Conservation (phyloP, 305 asterid genomes). For the Petunia hybrid region DNA sequence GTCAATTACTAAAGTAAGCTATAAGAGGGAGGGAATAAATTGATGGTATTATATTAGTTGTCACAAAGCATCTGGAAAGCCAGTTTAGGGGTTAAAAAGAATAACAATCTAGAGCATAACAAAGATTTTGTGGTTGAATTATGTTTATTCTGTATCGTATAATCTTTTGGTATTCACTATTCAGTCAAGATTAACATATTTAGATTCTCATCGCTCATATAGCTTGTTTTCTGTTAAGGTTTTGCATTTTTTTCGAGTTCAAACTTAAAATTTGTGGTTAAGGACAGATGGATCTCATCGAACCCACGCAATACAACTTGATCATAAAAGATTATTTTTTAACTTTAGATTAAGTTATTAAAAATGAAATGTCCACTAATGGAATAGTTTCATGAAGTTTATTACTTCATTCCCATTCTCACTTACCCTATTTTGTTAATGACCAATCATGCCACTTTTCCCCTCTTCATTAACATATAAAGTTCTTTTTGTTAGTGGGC, state of each 20-base stretch:
- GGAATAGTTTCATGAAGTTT: slow-evolving; percentile 55
- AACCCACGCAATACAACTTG: too few species aligned
- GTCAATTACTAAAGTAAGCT: not conserved
- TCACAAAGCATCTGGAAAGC: not conserved
- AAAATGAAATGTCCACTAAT: slow-evolving; percentile 48
- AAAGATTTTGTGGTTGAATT: too few species aligned
- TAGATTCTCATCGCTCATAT: too few species aligned
- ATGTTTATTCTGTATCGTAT: too few species aligned
- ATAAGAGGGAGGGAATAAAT: slow-evolving; percentile 6
- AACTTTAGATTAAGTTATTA: slow-evolving; percentile 43
- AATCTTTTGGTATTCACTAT: too few species aligned
- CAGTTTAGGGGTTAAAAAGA: not conserved
- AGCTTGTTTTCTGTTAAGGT: too few species aligned
- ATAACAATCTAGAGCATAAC: not conserved
- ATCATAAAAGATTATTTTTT: slow-evolving; percentile 28
- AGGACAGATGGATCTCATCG: too few species aligned
- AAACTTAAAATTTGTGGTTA: too few species aligned
- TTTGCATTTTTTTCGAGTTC: too few species aligned
- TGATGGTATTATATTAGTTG: not conserved
- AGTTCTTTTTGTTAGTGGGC: slow-evolving; percentile 50
- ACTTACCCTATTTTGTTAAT: slow-evolving; percentile 52
- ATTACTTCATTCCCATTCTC: slow-evolving; percentile 32
- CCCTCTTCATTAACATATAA: slow-evolving; percentile 37
- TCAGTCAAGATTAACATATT: too few species aligned
- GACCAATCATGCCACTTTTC: slow-evolving; percentile 52